Evolutionary conservation across 2,329 filamentous ascomycete species (phyloP), one percentile per base, ranked within the genome.

Genomic region (Lachnellula cervina): DNA sequence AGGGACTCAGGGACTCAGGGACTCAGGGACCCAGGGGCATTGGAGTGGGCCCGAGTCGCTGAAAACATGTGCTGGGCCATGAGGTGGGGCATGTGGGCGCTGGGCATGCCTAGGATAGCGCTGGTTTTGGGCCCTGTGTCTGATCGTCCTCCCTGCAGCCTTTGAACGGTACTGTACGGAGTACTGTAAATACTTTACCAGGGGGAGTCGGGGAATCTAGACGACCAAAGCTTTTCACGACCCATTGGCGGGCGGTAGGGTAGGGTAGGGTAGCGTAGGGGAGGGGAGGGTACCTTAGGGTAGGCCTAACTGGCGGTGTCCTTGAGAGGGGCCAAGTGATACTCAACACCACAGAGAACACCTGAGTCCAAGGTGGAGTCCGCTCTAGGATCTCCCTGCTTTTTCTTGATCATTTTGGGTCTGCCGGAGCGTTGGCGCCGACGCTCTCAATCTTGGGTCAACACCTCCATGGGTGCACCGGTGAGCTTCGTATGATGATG

Each of bases 111-210:
- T 28, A 17, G 14, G 16, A 17, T 14, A 9, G 21, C 21, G 21
- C 49, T 52, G 23, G 43, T 32, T 50, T 54, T 48, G 21, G 50
- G 40, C 25, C 42, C 28, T 48, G 52, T 47, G 48, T 58, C 48
- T 55, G 56, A 55, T 58, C 56, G 56, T 43, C 56, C 43, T 52
- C 21, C 52, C n/a, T n/a, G n/a, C n/a, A 49, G 47, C 34, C 23
- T 25, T 25, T 25, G n/a, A n/a, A n/a, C n/a, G n/a, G n/a, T n/a
- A n/a, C n/a, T n/a, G n/a, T n/a, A n/a, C n/a, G n/a, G n/a, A n/a
- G n/a, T n/a, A n/a, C n/a, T n/a, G n/a, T n/a, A n/a, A n/a, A n/a
- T n/a, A n/a, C n/a, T n/a, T n/a, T 40, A 40, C n/a, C 14, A 40
- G n/a, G 37, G 14, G 16, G 2, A 7, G 37, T 16, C 37, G 16